Percentiles rank a stretch among this genome's conserved stretches.
Evolutionary conservation across 2,329 filamentous ascomycete genomes (phyloP).

Genomic region (Claviceps spartinae): DNA sequence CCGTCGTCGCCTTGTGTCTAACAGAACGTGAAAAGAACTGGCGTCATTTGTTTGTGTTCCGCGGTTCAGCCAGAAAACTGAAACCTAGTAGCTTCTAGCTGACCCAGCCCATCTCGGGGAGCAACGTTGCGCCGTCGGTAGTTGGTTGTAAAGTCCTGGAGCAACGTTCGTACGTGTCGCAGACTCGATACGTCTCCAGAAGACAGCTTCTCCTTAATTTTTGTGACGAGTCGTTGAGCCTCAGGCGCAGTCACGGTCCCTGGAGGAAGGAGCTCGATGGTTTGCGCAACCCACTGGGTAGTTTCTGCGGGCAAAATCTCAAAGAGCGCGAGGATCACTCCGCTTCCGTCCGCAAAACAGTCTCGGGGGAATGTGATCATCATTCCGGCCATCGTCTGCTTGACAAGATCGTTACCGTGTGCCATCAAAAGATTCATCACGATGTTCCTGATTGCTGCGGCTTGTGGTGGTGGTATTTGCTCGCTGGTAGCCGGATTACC

Average conservation of each 20-base stretch:
- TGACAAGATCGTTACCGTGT: slow-evolving; percentile 67
- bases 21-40: no score
- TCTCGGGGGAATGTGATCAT: slow-evolving; percentile 98
- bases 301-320: slow-evolving; percentile 72
- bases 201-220: slow-evolving; percentile 65
- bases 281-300: slow-evolving; percentile 68
- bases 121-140: slow-evolving; percentile 91
- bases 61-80: slow-evolving; percentile 46
- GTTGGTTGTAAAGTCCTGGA: slow-evolving; percentile 94
- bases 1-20: background rate
- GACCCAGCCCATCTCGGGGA: slow-evolving; percentile 79
- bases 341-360: slow-evolving; percentile 88
- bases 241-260: slow-evolving; percentile 73
- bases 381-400: slow-evolving; percentile 90
- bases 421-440: slow-evolving; percentile 58
- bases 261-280: slow-evolving; percentile 68
- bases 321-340: slow-evolving; percentile 80
- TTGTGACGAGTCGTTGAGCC: slow-evolving; percentile 64
- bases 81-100: slow-evolving; percentile 77
- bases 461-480: slow-evolving; percentile 41
- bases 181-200: slow-evolving; percentile 46
- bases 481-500: slow-evolving; percentile 55
- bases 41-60: background rate
- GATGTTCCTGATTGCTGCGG: slow-evolving; percentile 54
- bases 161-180: slow-evolving; percentile 65